phyloP scores from a whole-genome alignment of 306 rosid species.

The Echinosophora koreensis region DNA sequence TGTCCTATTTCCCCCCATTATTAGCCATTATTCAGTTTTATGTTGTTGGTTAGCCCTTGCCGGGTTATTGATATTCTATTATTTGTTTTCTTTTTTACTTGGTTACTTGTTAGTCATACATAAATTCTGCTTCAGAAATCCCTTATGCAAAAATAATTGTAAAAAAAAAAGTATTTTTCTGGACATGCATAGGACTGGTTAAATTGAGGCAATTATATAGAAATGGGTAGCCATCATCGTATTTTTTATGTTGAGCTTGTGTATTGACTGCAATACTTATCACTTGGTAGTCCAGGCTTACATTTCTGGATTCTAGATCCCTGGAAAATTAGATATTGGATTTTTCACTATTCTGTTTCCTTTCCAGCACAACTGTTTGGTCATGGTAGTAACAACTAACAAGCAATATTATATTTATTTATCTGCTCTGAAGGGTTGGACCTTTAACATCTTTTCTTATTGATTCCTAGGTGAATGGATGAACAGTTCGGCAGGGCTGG shows the following conservation, averaged over 20 bases:
- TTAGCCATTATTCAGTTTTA: constrained; percentile 14
- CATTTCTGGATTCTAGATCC: background rate
- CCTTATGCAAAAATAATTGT: background rate
- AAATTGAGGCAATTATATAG: background rate
- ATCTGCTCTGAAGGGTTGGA: constrained; percentile 16
- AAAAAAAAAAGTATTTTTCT: constrained; percentile 12
- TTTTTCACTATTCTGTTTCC: constrained; percentile 19
- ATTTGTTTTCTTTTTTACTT: constrained; percentile 14
- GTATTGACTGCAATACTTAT: constrained; percentile 7
- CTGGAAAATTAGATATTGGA: background rate
- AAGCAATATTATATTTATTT: background rate
- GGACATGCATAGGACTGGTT: constrained; percentile 23
- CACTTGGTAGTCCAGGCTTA: constrained; percentile 15
- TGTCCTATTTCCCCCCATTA: background rate
- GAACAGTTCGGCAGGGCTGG: constrained; percentile 95
- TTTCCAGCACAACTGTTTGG: background rate
- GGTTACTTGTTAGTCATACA: constrained; percentile 4
- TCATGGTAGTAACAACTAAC: constrained; percentile 2
- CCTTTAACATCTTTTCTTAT: constrained; percentile 35
- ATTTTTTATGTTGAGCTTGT: constrained; percentile 11
- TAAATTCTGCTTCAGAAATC: constrained; percentile 22
- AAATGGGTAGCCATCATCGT: constrained; percentile 1
- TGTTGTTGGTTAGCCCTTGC: constrained; percentile 21
- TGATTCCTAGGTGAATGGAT: constrained; percentile 89
- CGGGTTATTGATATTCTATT: constrained; percentile 23